Evolutionary conservation across 208 protist genomes (phyloP).

Genomic region (Vickermania ingenoplastis): DNA sequence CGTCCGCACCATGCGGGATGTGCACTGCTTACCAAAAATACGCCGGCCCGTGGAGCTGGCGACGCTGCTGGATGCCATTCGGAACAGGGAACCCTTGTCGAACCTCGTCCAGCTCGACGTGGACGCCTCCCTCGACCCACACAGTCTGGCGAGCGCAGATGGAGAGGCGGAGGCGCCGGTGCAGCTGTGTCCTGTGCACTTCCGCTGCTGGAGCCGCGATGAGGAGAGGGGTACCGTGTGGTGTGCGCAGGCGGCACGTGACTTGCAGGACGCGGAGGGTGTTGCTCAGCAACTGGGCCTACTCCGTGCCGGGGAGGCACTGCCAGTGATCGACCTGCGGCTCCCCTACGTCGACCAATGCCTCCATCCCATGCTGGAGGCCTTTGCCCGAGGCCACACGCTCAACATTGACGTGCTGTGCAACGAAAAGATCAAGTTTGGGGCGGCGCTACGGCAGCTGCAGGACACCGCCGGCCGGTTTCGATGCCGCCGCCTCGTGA

Average conservation of each 20-base stretch:
- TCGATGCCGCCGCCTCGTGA: too few relatives aligned
- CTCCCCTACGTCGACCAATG: slow-evolving; percentile 44
- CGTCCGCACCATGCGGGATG: slow-evolving; percentile 29
- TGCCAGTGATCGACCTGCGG: slow-evolving; percentile 34
- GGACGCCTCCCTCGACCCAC: slow-evolving; percentile 1
- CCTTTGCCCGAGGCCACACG: slow-evolving; percentile 47
- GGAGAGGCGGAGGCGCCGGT: too few relatives aligned
- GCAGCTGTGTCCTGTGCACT: too few relatives aligned
- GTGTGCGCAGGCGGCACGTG: slow-evolving; percentile 32
- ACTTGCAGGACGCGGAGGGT: slow-evolving; percentile 57
- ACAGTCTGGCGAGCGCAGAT: background rate
- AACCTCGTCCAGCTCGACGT: slow-evolving; percentile 5
- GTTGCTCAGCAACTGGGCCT: slow-evolving; percentile 37
- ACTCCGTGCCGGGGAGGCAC: slow-evolving; percentile 7
- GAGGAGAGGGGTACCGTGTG: slow-evolving; percentile 31
- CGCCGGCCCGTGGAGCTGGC: too few relatives aligned
- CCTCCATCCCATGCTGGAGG: slow-evolving; percentile 63
- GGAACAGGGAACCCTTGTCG: slow-evolving; percentile 12
- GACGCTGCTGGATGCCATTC: slow-evolving; percentile 15
- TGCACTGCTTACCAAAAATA: slow-evolving; percentile 45
- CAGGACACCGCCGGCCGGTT: background rate
- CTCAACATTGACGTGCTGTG: slow-evolving; percentile 82
- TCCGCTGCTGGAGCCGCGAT: slow-evolving; percentile 69
- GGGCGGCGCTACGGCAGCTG: slow-evolving; percentile 24
- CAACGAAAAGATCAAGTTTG: slow-evolving; percentile 70